These are phyloP conservation scores for Strobilomyces echinocephalus DNA, from an alignment of 768 basidiomycete species.

Conservation along the genomic window DNA sequence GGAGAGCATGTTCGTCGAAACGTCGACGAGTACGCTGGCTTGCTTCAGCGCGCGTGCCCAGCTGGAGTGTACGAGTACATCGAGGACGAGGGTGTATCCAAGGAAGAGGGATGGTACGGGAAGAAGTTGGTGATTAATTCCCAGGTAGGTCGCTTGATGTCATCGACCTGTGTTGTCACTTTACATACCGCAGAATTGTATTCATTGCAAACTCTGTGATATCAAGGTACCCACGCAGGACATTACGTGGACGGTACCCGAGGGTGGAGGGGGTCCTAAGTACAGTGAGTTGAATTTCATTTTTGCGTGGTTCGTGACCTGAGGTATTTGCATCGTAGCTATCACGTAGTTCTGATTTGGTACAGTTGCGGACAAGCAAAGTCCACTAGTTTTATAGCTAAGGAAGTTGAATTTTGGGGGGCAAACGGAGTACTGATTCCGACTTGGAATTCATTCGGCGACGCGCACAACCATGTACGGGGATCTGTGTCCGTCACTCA, in stretches of 20 bases:
- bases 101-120: constrained; percentile 62
- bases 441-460: neutral
- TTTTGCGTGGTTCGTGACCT: neutral
- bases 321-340: neutral
- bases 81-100: constrained; percentile 52
- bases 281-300: constrained; percentile 57
- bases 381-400: neutral
- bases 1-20: constrained; percentile 72
- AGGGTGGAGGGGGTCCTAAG: constrained; percentile 95
- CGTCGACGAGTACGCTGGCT: constrained; percentile 73
- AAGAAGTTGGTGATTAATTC: constrained; percentile 95
- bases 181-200: constrained; percentile 61
- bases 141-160: constrained; percentile 51
- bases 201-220: constrained; percentile 93
- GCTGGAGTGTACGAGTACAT: constrained; percentile 98
- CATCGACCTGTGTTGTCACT: neutral
- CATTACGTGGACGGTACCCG: constrained; percentile 95
- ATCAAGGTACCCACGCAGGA: constrained; percentile 96
- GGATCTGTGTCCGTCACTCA: no score
- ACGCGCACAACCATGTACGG: no score
- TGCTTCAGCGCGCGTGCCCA: constrained; percentile 88
- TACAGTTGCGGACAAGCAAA: neutral
- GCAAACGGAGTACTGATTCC: neutral
- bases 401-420: neutral
- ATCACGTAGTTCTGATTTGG: no score